Percentiles rank a stretch among this genome's conserved stretches.
These are phyloP conservation scores for Euphrasia arctica DNA, from an alignment of 305 asterid genomes.

Conservation along the genomic window DNA sequence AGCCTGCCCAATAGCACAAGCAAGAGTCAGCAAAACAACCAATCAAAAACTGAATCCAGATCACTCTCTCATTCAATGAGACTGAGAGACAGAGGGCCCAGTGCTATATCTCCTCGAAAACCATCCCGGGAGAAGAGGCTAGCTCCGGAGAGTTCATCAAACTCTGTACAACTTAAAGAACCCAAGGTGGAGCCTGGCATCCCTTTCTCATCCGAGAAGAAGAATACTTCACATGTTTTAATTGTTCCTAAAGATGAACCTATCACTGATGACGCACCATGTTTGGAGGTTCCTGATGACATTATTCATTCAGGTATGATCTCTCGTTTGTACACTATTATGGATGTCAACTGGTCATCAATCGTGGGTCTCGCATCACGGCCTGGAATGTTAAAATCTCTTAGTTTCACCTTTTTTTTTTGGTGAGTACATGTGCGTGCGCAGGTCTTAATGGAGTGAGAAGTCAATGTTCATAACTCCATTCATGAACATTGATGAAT, in stretches of 20 bases:
- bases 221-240: slow-evolving; percentile 31
- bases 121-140: slow-evolving; percentile 29
- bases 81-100: slow-evolving; percentile 44
- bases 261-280: slow-evolving; percentile 28
- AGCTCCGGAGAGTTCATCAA: slow-evolving; percentile 31
- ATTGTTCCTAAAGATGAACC: slow-evolving; percentile 43
- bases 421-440: background rate
- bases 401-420: background rate
- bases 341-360: slow-evolving; percentile 1
- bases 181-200: slow-evolving; percentile 29
- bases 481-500: slow-evolving; percentile 14
- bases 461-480: background rate
- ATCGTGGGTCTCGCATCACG: slow-evolving; percentile 11
- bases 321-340: slow-evolving; percentile 20
- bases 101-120: slow-evolving; percentile 32
- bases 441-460: background rate
- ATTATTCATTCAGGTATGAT: slow-evolving; percentile 42
- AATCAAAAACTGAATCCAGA: slow-evolving; percentile 22
- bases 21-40: slow-evolving; percentile 26
- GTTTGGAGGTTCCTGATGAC: slow-evolving; percentile 33
- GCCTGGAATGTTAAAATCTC: slow-evolving; percentile 19
- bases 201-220: slow-evolving; percentile 28
- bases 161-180: slow-evolving; percentile 25
- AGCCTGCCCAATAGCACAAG: slow-evolving; percentile 26
- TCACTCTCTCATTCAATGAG: slow-evolving; percentile 35